Conservation (phyloP, 78 protist species). For the Polysphondylium violaceum region DNA sequence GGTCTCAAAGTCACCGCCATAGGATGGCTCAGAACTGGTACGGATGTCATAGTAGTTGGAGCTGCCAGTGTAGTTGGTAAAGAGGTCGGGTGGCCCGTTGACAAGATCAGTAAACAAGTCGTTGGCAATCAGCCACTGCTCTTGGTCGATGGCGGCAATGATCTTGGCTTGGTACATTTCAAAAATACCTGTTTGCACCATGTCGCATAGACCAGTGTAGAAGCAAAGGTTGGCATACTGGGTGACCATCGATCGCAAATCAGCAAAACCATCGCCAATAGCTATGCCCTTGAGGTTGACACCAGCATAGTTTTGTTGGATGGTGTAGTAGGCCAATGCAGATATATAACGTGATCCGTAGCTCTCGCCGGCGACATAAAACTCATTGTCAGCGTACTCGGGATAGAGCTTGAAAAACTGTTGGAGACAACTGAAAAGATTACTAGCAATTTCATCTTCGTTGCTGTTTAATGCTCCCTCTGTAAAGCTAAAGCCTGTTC, state of each 20-base stretch:
- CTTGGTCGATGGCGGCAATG: constrained; percentile 22
- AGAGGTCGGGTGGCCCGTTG: constrained; percentile 17
- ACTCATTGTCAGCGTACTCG: constrained; percentile 34
- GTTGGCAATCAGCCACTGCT: constrained; percentile 53
- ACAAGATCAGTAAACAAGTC: constrained; percentile 64
- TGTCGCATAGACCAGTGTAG: constrained; percentile 60
- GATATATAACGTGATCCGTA: constrained; percentile 90
- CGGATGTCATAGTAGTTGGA: constrained; percentile 76
- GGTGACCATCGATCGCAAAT: constrained; percentile 55
- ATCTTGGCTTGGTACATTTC: constrained; percentile 68
- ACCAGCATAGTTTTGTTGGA: constrained; percentile 46
- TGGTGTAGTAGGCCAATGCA: constrained; percentile 55
- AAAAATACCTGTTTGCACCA: constrained; percentile 29
- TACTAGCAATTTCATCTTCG: constrained; percentile 76
- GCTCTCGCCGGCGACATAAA: constrained; percentile 81
- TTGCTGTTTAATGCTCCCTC: not conserved
- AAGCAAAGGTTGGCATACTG: constrained; percentile 77
- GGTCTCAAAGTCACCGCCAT: constrained; percentile 63
- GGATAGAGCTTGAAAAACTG: constrained; percentile 47
- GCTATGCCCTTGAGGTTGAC: constrained; percentile 77
- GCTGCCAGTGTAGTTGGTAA: constrained; percentile 46
- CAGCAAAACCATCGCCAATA: constrained; percentile 86
- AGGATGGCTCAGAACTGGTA: constrained; percentile 39
- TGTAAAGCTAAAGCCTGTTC: constrained; percentile 86
- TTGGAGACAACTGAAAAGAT: constrained; percentile 38